phyloP scores from a whole-genome alignment of 768 basidiomycete species.

The Boletellus sp. region DNA sequence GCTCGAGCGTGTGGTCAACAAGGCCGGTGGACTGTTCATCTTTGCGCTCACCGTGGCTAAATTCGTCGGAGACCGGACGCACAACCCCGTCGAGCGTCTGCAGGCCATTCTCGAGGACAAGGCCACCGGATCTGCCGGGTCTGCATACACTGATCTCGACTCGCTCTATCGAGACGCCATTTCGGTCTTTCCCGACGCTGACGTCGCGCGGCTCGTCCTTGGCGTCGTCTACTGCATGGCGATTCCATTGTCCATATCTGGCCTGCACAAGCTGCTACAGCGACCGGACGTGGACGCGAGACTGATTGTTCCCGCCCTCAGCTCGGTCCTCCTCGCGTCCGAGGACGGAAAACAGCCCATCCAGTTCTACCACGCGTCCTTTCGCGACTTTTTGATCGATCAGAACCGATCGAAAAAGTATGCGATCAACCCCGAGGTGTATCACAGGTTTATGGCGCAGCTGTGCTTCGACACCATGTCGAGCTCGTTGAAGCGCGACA shows the following conservation, averaged over 20 bases:
- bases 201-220: constrained; percentile 15
- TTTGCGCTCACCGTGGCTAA: constrained; percentile 29
- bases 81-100: constrained; percentile 11
- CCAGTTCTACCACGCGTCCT: constrained; percentile 22
- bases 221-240: constrained; percentile 16
- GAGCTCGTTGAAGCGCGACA: constrained; percentile 18
- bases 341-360: constrained; percentile 19
- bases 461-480: constrained; percentile 18
- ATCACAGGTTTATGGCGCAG: constrained; percentile 19
- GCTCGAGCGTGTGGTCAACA: constrained; percentile 16
- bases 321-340: constrained; percentile 16
- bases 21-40: constrained; percentile 26
- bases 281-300: constrained; percentile 14
- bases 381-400: constrained; percentile 18
- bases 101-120: constrained; percentile 13
- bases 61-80: constrained; percentile 19
- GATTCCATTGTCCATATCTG: constrained; percentile 10
- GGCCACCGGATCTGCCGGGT: not conserved
- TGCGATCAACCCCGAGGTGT: constrained; percentile 10
- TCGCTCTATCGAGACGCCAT: constrained; percentile 19
- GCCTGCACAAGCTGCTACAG: constrained; percentile 12
- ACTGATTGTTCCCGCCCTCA: constrained; percentile 13
- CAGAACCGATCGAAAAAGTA: constrained; percentile 17
- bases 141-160: constrained; percentile 20
- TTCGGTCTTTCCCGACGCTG: constrained; percentile 16